Percentiles rank a stretch among this genome's conserved stretches.
Evolutionary conservation across 2,329 filamentous ascomycete species (phyloP).

Genomic region (Thermomyces lanuginosus): DNA sequence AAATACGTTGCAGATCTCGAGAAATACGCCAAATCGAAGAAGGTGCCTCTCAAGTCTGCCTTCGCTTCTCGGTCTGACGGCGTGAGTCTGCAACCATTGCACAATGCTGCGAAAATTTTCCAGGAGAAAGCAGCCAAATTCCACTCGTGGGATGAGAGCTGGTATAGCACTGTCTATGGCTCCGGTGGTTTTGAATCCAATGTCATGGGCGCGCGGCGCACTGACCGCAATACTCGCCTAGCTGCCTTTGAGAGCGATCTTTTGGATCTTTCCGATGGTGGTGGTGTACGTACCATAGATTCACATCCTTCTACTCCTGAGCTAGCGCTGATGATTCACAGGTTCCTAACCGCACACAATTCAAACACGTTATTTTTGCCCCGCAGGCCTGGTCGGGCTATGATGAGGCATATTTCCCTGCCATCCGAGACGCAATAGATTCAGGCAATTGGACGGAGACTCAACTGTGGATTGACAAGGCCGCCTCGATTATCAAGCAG

Average conservation of each 20-base stretch:
- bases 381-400: constrained; percentile 61
- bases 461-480: constrained; percentile 52
- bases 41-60: constrained; percentile 17
- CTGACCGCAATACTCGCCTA: constrained; percentile 65
- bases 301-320: background rate
- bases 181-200: constrained; percentile 62
- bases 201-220: constrained; percentile 48
- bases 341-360: constrained; percentile 78
- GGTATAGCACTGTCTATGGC: constrained; percentile 56
- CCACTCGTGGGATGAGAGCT: constrained; percentile 57
- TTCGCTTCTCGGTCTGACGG: constrained; percentile 7
- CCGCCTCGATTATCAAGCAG: constrained; percentile 47
- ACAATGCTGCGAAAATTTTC: constrained; percentile 46
- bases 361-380: constrained; percentile 82
- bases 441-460: constrained; percentile 53
- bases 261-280: constrained; percentile 54
- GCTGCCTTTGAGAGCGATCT: constrained; percentile 67
- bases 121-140: constrained; percentile 47
- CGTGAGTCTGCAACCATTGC: constrained; percentile 43
- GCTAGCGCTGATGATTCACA: constrained; percentile 19
- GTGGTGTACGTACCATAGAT: constrained; percentile 50
- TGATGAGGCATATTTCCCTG: constrained; percentile 57
- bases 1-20: constrained; percentile 52
- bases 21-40: constrained; percentile 44
- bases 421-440: constrained; percentile 66